These are phyloP conservation scores for Tylopilus sp. DNA, from an alignment of 1,284 basidiomycete genomes.

Conservation along the genomic window DNA sequence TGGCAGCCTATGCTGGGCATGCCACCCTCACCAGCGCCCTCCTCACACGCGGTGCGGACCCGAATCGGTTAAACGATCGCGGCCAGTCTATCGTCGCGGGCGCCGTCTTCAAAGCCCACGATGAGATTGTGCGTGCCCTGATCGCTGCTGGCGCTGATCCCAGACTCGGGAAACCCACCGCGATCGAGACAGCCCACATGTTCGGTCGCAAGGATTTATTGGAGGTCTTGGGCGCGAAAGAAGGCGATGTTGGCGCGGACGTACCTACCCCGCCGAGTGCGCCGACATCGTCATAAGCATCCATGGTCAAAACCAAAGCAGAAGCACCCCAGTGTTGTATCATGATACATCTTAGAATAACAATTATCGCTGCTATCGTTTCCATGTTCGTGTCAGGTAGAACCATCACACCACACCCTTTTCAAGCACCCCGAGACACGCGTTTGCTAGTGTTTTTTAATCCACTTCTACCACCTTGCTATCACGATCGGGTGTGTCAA, in stretches of 20 bases:
- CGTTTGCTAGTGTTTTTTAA: conserved; percentile 73
- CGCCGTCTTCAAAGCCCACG: conserved; percentile 81
- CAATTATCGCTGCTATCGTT: no score
- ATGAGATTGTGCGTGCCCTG: conserved; percentile 72
- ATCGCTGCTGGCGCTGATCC: conserved; percentile 77
- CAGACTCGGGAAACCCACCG: conserved; percentile 75
- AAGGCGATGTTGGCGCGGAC: conserved; percentile 57
- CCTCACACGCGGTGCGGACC: conserved; percentile 69
- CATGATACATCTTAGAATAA: no score
- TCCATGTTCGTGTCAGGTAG: no score
- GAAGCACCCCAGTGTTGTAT: no score
- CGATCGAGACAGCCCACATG: conserved; percentile 78
- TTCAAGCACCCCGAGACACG: conserved; percentile 80
- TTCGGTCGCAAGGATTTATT: conserved; percentile 69
- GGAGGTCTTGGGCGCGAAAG: conserved; percentile 64
- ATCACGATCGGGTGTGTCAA: conserved; percentile 44
- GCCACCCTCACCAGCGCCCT: conserved; percentile 64
- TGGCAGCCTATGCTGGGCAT: conserved; percentile 85
- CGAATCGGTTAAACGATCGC: conserved; percentile 79
- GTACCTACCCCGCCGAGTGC: conserved; percentile 40
- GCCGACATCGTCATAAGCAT: not conserved
- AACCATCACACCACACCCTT: conserved; percentile 53
- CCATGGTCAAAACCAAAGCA: no score
- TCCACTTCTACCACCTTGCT: conserved; percentile 63
- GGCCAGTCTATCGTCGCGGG: conserved; percentile 87